Conservation (phyloP, 306 rosid species). For the Acacia confusa region DNA sequence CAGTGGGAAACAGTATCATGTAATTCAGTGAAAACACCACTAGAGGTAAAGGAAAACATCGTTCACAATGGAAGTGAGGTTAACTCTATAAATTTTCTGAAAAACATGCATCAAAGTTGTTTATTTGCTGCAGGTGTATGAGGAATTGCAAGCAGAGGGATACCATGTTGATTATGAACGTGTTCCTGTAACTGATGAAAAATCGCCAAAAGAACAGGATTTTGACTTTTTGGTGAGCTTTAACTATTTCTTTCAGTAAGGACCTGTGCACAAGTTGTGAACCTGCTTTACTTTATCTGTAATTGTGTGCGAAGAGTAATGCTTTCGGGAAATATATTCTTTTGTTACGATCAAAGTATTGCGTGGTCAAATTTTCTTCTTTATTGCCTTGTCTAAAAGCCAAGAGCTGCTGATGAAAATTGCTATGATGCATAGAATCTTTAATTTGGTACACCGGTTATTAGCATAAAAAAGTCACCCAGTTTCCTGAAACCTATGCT, state of each 20-base stretch:
- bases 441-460: constrained; percentile 16
- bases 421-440: neutral
- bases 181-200: constrained; percentile 92
- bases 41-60: constrained; percentile 60
- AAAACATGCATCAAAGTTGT: constrained; percentile 26
- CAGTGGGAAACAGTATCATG: constrained; percentile 85
- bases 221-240: constrained; percentile 86
- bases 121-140: constrained; percentile 64
- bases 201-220: constrained; percentile 84
- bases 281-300: constrained; percentile 7
- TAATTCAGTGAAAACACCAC: constrained; percentile 77
- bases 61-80: constrained; percentile 23
- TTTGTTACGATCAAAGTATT: constrained; percentile 25
- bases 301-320: neutral
- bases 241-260: neutral
- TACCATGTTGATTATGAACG: constrained; percentile 95
- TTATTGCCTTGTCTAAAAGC: constrained; percentile 13
- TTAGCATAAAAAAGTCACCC: constrained; percentile 1
- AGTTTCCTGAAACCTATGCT: constrained; percentile 22
- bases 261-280: constrained; percentile 19
- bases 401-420: constrained; percentile 9
- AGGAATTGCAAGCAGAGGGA: constrained; percentile 76
- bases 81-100: constrained; percentile 19
- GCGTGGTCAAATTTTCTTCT: constrained; percentile 7
- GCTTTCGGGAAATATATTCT: constrained; percentile 23